Evolutionary conservation across 2,329 filamentous ascomycete genomes (phyloP), one percentile per base, ranked within the genome.

Genomic region (Colletotrichum lentis): DNA sequence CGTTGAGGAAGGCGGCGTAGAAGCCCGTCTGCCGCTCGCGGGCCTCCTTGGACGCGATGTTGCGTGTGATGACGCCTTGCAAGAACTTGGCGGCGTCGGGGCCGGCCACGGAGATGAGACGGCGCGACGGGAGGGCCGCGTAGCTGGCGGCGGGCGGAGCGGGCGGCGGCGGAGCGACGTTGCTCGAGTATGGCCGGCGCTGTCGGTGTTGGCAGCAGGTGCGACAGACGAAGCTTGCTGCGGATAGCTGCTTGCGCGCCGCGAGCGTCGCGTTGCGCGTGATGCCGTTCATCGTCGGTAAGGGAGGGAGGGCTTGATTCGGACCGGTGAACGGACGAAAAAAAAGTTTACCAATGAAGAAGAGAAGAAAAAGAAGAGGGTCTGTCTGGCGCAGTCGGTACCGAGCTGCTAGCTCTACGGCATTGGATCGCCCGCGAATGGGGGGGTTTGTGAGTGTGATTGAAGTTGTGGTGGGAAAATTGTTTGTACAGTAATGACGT

Each of bases 1-100:
- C 93, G 72, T 91, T 97, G 49, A 99, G 84, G 74, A 99, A 97
- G 0, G 90, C 93, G 7, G 91, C 85, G 79, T 97, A 98, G 77
- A 91, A 89, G 4, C 88, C 90, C 0, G 81, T 79, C 3, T 72
- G 74, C 27, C 78, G 78, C 2, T 80, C 73, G 43, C 74, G 69
- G 69, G 79, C 75, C 67, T 80, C 71, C 31, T 70, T 75, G 8
- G 81, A 74, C 0, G 85, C 79, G 60, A 87, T 86, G 70, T 90
- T 91, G 70, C 90, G 87, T 1, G 95, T 97, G 71, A 96, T 87
- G 64, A 97, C 87, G 62, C 95, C 94, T 77, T 98, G 94, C 2
- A 99, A 86, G 79, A 94, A 98, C 72, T 91, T 90, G 54, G 91
- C 86, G 39, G 93, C 89, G 74, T 97, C 95, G 3, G 84, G 84